Conservation (phyloP, 352 stramenopile genomes). For the Phytophthora agathidicida region DNA sequence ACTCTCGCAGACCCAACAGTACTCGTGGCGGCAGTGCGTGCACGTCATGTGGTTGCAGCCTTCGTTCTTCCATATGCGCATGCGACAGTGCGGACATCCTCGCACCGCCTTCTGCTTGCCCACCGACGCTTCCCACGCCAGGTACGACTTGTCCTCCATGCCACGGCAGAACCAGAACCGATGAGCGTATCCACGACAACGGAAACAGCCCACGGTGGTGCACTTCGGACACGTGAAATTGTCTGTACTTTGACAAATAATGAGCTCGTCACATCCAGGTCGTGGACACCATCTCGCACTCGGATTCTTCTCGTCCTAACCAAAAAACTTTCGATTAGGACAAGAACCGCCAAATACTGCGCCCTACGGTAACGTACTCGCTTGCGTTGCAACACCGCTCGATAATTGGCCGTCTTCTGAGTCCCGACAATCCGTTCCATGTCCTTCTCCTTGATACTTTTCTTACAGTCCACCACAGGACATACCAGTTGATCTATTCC, state of each 20-base stretch:
- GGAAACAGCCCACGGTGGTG: constrained; percentile 59
- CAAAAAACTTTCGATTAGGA: background rate
- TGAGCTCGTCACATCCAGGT: constrained; percentile 64
- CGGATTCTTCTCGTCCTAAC: constrained; percentile 78
- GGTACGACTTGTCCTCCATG: constrained; percentile 59
- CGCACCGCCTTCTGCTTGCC: constrained; percentile 57
- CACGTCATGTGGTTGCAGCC: constrained; percentile 81
- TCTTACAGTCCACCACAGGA: constrained; percentile 58
- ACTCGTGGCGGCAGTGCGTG: constrained; percentile 64
- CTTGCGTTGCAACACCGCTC: constrained; percentile 52
- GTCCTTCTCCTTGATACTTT: constrained; percentile 43
- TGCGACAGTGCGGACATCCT: constrained; percentile 60
- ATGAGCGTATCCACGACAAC: constrained; percentile 58
- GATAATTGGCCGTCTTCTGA: constrained; percentile 32
- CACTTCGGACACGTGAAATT: constrained; percentile 75
- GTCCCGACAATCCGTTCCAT: constrained; percentile 38
- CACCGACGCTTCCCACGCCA: constrained; percentile 64
- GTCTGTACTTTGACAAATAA: constrained; percentile 52
- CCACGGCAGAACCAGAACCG: constrained; percentile 63
- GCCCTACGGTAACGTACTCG: constrained; percentile 57
- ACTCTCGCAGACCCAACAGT: constrained; percentile 73
- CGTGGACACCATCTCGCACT: constrained; percentile 71
- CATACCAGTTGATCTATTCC: constrained; percentile 74
- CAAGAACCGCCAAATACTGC: background rate
- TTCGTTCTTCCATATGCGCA: constrained; percentile 83